A percentile compares a stretch with the other conserved stretches of the same genome.
Conservation (phyloP, 208 protist genomes). For the Kentomonas sorsogonicus region DNA sequence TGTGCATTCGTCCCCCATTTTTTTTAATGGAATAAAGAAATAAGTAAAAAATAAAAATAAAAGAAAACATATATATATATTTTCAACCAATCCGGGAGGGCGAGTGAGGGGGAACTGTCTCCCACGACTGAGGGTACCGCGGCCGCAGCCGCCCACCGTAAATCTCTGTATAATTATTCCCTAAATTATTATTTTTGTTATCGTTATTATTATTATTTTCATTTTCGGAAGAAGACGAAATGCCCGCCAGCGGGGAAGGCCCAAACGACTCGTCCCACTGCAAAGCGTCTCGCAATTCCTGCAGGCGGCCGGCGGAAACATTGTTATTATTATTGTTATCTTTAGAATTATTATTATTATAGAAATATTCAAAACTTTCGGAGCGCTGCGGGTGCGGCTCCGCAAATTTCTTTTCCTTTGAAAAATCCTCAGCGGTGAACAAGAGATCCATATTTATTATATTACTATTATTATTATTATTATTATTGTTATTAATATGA, state of each 20-base stretch:
- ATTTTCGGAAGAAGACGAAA: background rate
- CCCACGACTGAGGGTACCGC: slow-evolving; percentile 80
- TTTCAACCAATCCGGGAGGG: slow-evolving; percentile 39
- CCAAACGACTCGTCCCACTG: slow-evolving; percentile 25
- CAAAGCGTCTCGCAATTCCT: slow-evolving; percentile 51
- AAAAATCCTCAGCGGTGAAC: background rate
- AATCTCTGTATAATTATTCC: slow-evolving; percentile 35
- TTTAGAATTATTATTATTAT: too few relatives aligned
- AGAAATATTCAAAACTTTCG: too few relatives aligned
- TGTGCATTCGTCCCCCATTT: too few relatives aligned
- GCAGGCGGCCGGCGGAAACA: slow-evolving; percentile 46
- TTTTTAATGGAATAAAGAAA: too few relatives aligned
- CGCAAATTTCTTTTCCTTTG: slow-evolving; percentile 17
- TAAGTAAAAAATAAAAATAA: slow-evolving; percentile 10
- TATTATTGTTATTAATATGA: background rate
- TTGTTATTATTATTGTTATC: too few relatives aligned
- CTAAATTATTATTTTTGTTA: slow-evolving; percentile 1
- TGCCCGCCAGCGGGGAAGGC: background rate
- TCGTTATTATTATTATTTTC: slow-evolving; percentile 10
- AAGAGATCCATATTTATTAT: background rate
- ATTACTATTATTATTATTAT: background rate
- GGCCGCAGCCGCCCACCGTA: slow-evolving; percentile 74
- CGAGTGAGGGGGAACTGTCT: slow-evolving; percentile 80
- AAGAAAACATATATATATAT: slow-evolving; percentile 11
- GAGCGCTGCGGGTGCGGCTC: too few relatives aligned